Evolutionary conservation across 2,329 filamentous ascomycete species (phyloP).

Genomic region (Stachybotrys echinatus): DNA sequence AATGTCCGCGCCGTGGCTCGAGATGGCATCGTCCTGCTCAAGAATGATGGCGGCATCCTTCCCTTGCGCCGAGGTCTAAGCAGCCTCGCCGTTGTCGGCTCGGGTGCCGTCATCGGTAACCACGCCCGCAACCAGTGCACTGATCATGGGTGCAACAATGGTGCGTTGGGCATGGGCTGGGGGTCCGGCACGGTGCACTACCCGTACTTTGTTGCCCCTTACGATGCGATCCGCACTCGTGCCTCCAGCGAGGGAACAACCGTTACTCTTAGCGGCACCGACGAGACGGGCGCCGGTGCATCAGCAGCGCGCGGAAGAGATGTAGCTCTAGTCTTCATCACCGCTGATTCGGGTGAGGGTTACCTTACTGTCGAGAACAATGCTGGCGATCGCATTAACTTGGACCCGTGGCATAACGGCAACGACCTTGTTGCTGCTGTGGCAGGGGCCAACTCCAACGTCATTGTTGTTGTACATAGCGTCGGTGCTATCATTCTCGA

Average conservation of each 20-base stretch:
- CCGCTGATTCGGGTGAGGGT: conserved; percentile 58
- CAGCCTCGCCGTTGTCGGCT: conserved; percentile 57
- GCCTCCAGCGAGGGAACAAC: conserved; percentile 46
- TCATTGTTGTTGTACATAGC: conserved; percentile 66
- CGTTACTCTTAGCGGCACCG: conserved; percentile 50
- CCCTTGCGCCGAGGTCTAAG: conserved; percentile 47
- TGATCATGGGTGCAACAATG: conserved; percentile 56
- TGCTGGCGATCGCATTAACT: conserved; percentile 56
- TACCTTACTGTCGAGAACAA: conserved; percentile 59
- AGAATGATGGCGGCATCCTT: conserved; percentile 53
- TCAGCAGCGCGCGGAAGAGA: conserved; percentile 46
- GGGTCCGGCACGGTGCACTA: conserved; percentile 58
- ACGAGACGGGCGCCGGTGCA: conserved; percentile 40
- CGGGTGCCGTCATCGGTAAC: conserved; percentile 54
- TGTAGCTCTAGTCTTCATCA: conserved; percentile 59
- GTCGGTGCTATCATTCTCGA: conserved; percentile 67
- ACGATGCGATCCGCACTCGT: conserved; percentile 57
- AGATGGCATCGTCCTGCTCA: conserved; percentile 60
- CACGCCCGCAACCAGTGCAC: conserved; percentile 58
- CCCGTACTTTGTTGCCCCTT: conserved; percentile 60
- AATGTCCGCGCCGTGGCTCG: conserved; percentile 53
- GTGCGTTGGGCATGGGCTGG: conserved; percentile 65
- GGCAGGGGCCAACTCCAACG: conserved; percentile 57
- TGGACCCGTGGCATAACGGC: conserved; percentile 60
- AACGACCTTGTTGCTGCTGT: conserved; percentile 60